Evolutionary conservation across 148 eudicot species (phyloP), one percentile per base, ranked within the genome.

Genomic region (Selenicereus undatus): DNA sequence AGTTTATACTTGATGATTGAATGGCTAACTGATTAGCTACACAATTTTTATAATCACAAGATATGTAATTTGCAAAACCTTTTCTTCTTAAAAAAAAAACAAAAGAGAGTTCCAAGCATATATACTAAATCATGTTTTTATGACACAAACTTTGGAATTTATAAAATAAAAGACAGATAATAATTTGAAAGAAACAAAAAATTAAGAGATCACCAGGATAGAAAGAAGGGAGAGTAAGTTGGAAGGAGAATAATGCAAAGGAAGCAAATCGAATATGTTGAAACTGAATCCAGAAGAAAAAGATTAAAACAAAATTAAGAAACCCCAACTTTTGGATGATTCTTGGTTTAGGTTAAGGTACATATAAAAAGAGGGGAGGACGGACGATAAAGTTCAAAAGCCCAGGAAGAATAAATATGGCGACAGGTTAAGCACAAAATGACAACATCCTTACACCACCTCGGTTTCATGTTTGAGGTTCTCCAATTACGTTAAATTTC

Each of bases 371-470:
- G 43, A 7, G 43, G 43, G 43, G 43, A 5, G 43, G 43, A 39
- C 43, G 3, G 14, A 3, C 17, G 14, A 24, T 56, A 12, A 56
- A 24, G 76, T 9, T 18, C 73, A 48, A 75, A 21, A 43, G 5
- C 0, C 24, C 24, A 74, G 3, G 29, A 43, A 36, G 1, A 18
- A 82, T 16, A 8, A 36, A 78, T 51, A 86, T 80, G 82, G 74
- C 81, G 78, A 83, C 85, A 82, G 39, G 21, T 0, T 76, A 20
- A 18, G 36, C 17, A 71, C 71, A 66, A 75, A 16, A 86, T 86
- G 88, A 45, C 88, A 81, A 86, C 86, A 86, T 84, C 73, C 45
- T 81, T 71, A 78, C 86, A 65, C 73, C 80, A 84, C 66, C 9
- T 5, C 9, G 12, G 2, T 32, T 17, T 17, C 11, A 21, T 5